Base-by-base conservation (phyloP, 2,329 filamentous ascomycete genomes). In the Nemania bipapillata region DNA sequence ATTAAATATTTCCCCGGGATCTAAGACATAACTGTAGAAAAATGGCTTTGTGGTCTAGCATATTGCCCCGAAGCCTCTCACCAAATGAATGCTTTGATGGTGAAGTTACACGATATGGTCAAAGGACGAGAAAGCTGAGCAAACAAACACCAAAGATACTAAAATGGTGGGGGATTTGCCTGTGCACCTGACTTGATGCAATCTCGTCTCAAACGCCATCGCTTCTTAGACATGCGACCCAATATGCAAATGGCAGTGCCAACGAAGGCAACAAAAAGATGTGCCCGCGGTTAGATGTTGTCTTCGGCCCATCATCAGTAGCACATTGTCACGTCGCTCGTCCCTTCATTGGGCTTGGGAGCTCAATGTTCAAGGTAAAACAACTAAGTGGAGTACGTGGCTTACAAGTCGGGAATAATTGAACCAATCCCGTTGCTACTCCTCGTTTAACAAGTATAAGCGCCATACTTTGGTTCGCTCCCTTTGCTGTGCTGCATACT, bases 91-190 rank as follows among this genome's bases (percentile, higher is more conserved):
- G 32, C 54, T 63, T 67, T 52, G 53, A 63, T 22, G 6, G 32
- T 20, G 50, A 40, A 56, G 26, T 53, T 66, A n/a, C 30, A 63
- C 32, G 32, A 35, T 42, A 20, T 11, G 6, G 47, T 59, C 61
- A 68, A 70, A 65, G 35, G 26, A 54, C 4, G 2, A 32, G 32
- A 28, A 47, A 22, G 28, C 40, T 8, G 6, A 20, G 30, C 17
- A 26, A n/a, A 45, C 40, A 50, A 2, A 50, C 24, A 8, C 20
- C 45, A 49, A 24, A 32, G 30, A 32, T 8, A 8, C 20, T 8
- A 50, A 15, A 50, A 11, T n/a, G n/a, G n/a, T 49, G 22, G 22
- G 12, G 17, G 24, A 4, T 28, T 50, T 28, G 15, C 24, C 9
- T 24, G 47, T 12, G 17, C 47, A 28, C 11, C 47, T 17, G 22